Percentiles rank a stretch among this genome's conserved stretches.
Evolutionary conservation across 2,329 filamentous ascomycete genomes (phyloP).

Genomic region (Sclerotiophoma versabilis): DNA sequence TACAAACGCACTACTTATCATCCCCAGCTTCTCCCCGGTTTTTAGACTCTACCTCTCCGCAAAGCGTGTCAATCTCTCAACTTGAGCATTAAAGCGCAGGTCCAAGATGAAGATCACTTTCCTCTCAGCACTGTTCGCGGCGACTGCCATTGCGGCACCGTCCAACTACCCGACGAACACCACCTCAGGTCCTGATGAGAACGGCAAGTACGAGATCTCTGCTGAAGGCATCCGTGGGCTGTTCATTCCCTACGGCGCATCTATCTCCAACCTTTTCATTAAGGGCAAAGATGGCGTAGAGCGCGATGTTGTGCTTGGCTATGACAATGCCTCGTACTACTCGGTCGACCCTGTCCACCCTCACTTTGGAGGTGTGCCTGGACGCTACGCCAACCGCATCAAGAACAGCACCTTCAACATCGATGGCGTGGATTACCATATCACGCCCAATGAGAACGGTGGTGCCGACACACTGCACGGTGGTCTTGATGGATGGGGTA

Average conservation of each 20-base stretch:
- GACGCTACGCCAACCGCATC: constrained; percentile 83
- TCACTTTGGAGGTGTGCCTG: constrained; percentile 76
- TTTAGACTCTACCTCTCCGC: constrained; percentile 16
- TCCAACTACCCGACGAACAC: constrained; percentile 32
- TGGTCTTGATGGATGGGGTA: constrained; percentile 72
- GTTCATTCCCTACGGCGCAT: constrained; percentile 78
- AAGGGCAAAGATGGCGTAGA: constrained; percentile 71
- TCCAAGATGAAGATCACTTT: constrained; percentile 34
- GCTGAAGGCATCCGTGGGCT: constrained; percentile 70
- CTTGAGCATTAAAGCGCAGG: constrained; percentile 21
- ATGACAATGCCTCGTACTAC: constrained; percentile 79
- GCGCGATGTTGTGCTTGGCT: constrained; percentile 76
- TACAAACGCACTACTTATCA: constrained; percentile 24
- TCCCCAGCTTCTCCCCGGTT: constrained; percentile 21
- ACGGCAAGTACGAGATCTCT: constrained; percentile 73
- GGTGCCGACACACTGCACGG: constrained; percentile 70
- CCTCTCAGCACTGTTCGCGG: constrained; percentile 33
- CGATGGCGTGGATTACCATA: constrained; percentile 66
- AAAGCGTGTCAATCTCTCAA: constrained; percentile 22
- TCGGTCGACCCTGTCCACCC: constrained; percentile 68
- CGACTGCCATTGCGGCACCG: constrained; percentile 38
- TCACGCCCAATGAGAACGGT: constrained; percentile 67
- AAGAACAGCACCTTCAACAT: constrained; percentile 76
- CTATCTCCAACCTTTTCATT: constrained; percentile 74
- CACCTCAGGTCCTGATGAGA: constrained; percentile 41